Evolutionary conservation across 1,284 basidiomycete species (phyloP), one percentile per base, ranked within the genome.

Genomic region (Ustilago lituana): DNA sequence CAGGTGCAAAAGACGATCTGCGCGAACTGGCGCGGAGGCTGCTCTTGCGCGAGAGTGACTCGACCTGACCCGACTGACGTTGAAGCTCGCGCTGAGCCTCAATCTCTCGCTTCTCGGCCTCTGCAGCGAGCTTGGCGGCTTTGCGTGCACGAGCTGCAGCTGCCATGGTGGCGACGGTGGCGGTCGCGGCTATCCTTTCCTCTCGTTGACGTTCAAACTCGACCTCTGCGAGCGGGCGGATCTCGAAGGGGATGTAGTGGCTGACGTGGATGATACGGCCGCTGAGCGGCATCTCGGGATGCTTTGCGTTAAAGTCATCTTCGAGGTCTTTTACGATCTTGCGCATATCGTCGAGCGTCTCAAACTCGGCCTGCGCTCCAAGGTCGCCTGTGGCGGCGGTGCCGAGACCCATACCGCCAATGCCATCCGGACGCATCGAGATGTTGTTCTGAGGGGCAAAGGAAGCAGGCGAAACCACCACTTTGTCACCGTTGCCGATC

Each of bases 211-310:
- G 57, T 39, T 77, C 67, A 44, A 69, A 73, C n/a, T 80, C 73
- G 33, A 74, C 67, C 43, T 80, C 76, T 19, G 70, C 70, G 3
- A 70, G 56, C 10, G 79, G 68, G 32, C 70, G 71, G 29, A 81
- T 74, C 35, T 72, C 66, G 57, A 82, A 81, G 19, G 80, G 80
- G n/a, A 82, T 76, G 50, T 72, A 74, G 53, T 81, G 78, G 41
- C 69, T 74, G 41, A 80, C 79, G 35, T 82, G 80, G 41, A 82
- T 82, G 53, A 82, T 78, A 20, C 80, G 69, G 11, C 80, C 80
- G 46, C 73, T 76, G 27, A 81, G 63, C 7, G 74, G 64, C 38
- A 57, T 62, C 24, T 72, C 64, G 23, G 74, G 71, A 37, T 79
- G 79, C 39, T 73, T 76, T 17, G 61, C 59, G 31, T 68, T 71